Base-by-base conservation (phyloP, 2,329 filamentous ascomycete species). In the Fusarium transvaalense region DNA sequence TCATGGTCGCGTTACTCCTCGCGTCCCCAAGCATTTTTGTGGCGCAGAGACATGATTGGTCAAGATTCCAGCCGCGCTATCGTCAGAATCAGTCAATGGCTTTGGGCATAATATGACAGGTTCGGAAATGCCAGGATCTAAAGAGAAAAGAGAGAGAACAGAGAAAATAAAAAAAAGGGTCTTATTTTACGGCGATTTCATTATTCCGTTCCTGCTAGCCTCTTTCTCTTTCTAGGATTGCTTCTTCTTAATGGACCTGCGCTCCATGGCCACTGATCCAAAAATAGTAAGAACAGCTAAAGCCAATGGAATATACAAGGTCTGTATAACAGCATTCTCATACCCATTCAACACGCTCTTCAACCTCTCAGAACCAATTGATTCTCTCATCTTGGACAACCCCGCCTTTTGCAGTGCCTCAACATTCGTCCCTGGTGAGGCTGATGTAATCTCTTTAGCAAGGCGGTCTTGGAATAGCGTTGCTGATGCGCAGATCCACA, bases 401-500 rank as follows among this genome's bases (percentile, higher is more conserved):
- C 71, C 71, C 0, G 56, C 48, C 10, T 71, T 48, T 27, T 58
- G 57, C 0, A 74, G 31, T 0, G n/a, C 21, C 1, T 64, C 61
- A 5, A 62, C 46, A 2, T 74, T 63, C 0, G 64, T 60, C 0
- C 39, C 71, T 0, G 71, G 71, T 0, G 71, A 55, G 14, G 63
- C 43, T 4, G 45, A 14, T 13, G 69, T 59, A 1, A 74, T 65
- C 27, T 74, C 71, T 2, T 65, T 43, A 0, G 51, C 25, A 1
- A 74, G 54, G 0, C 71, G 71, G 5, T 47, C 64, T 19, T 74
- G 71, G 41, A 74, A 74, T 4, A 74, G 31, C 4, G 70, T 74
- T 6, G 71, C 71, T 3, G 71, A 71, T 3, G 72, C 71, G 14
- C 71, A 74, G 9, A 74, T 71, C 71, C 71, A 74, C 23, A 74